Conservation (phyloP, 306 rosid species). For the Sophora flavescens region DNA sequence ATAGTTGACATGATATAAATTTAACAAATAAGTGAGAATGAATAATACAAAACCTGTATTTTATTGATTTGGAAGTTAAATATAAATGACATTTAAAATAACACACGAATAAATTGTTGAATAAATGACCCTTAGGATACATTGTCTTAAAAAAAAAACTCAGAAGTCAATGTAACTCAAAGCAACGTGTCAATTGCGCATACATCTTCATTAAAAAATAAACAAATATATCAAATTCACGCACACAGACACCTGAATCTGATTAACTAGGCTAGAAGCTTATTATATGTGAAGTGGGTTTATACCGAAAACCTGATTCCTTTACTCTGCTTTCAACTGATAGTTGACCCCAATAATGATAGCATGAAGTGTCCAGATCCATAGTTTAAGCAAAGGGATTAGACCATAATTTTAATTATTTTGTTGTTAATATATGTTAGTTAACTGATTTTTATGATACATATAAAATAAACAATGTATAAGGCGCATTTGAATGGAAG, state of each 20-base stretch:
- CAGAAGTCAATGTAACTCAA: conserved; percentile 20
- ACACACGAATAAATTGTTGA: too few relatives aligned
- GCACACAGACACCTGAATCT: conserved; percentile 1
- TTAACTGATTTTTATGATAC: not conserved
- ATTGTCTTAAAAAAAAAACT: too few relatives aligned
- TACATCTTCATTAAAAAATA: not conserved
- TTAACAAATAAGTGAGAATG: too few relatives aligned
- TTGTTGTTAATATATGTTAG: not conserved
- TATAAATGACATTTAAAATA: too few relatives aligned
- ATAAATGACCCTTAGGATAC: too few relatives aligned
- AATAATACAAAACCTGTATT: too few relatives aligned
- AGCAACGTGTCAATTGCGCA: not conserved
- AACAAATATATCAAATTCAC: not conserved
- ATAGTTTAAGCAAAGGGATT: conserved; percentile 36
- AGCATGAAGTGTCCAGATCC: conserved; percentile 27
- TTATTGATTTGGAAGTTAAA: too few relatives aligned
- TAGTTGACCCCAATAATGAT: not conserved
- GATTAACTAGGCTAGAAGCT: not conserved
- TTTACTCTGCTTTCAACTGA: conserved; percentile 23
- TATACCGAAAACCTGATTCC: conserved; percentile 46
- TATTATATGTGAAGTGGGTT: conserved; percentile 44
- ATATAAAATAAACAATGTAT: conserved; percentile 39
- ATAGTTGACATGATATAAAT: too few relatives aligned
- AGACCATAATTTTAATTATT: conserved; percentile 33
- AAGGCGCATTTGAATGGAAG: conserved; percentile 53